A percentile compares a stretch with the other conserved stretches of the same genome.
phyloP scores from a whole-genome alignment of 108 stramenopile species.

The Parietichytrium sp. region DNA sequence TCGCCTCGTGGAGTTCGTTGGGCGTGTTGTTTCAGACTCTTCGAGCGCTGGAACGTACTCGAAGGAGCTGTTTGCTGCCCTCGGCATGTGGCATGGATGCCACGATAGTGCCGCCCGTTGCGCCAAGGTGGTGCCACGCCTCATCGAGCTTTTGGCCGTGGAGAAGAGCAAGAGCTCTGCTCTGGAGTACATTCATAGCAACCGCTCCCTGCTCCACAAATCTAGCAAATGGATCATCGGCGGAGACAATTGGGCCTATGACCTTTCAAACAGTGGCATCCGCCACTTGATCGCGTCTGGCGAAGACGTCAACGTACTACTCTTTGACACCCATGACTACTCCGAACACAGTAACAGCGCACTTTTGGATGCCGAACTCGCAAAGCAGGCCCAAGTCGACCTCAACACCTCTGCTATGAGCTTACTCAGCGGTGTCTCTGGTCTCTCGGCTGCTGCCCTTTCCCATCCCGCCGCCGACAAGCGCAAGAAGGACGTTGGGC shows the following conservation, averaged over 20 bases:
- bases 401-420: constrained; percentile 3
- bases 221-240: constrained; percentile 8
- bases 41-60: not conserved
- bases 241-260: constrained; percentile 37
- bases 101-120: constrained; percentile 24
- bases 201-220: constrained; percentile 32
- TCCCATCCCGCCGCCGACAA: not conserved
- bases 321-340: no score
- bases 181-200: not conserved
- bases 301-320: constrained; percentile 19
- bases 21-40: not conserved
- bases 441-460: not conserved
- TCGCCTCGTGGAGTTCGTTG: constrained; percentile 13
- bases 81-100: constrained; percentile 38
- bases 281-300: constrained; percentile 25
- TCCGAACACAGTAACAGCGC: constrained; percentile 18
- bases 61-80: constrained; percentile 25
- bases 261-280: constrained; percentile 24
- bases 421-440: not conserved
- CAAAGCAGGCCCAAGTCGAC: not conserved
- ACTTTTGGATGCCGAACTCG: not conserved
- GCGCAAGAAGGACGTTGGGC: constrained; percentile 8
- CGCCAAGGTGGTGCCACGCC: constrained; percentile 23
- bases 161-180: constrained; percentile 18
- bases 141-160: not conserved